These are phyloP conservation scores for Lentinula detonsa DNA, from an alignment of 768 basidiomycete genomes.

Conservation along the genomic window DNA sequence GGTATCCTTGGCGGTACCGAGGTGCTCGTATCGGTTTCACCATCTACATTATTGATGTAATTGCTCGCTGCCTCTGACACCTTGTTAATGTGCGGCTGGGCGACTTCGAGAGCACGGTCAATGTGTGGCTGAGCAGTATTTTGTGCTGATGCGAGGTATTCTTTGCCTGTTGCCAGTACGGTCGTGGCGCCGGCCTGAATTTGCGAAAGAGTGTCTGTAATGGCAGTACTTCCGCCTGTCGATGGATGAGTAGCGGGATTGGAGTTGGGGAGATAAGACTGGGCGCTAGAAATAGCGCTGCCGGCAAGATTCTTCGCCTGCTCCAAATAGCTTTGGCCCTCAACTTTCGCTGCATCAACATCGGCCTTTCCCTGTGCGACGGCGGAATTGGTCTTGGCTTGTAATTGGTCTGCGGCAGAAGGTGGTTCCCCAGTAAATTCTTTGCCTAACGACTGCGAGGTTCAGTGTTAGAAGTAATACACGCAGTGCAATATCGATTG, in stretches of 20 bases:
- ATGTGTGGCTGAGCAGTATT: conserved; percentile 26
- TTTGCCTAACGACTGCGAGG: background rate
- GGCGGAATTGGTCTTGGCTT: conserved; percentile 41
- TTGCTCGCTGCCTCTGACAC: background rate
- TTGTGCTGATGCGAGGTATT: conserved; percentile 22
- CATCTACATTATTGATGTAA: conserved; percentile 2
- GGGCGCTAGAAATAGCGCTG: conserved; percentile 37
- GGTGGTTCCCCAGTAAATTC: conserved; percentile 27
- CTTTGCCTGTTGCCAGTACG: conserved; percentile 24
- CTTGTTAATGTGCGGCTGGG: conserved; percentile 18
- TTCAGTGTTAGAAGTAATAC: background rate
- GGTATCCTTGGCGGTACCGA: conserved; percentile 18
- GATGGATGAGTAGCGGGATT: background rate
- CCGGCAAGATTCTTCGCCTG: conserved; percentile 46
- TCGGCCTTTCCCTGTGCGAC: conserved; percentile 51
- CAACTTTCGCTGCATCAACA: conserved; percentile 38
- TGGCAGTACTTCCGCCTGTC: conserved; percentile 2
- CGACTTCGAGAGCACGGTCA: conserved; percentile 22
- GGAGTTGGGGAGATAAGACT: conserved; percentile 18
- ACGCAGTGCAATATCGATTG: background rate
- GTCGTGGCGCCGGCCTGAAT: conserved; percentile 26
- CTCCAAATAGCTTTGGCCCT: conserved; percentile 44
- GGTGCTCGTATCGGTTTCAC: conserved; percentile 11
- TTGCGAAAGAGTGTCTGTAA: conserved; percentile 20
- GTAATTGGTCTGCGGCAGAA: conserved; percentile 29